A percentile compares a stretch with the other conserved stretches of the same genome.
These are phyloP conservation scores for Phanerochaete carnosa DNA, from an alignment of 768 basidiomycete species.

Conservation along the genomic window DNA sequence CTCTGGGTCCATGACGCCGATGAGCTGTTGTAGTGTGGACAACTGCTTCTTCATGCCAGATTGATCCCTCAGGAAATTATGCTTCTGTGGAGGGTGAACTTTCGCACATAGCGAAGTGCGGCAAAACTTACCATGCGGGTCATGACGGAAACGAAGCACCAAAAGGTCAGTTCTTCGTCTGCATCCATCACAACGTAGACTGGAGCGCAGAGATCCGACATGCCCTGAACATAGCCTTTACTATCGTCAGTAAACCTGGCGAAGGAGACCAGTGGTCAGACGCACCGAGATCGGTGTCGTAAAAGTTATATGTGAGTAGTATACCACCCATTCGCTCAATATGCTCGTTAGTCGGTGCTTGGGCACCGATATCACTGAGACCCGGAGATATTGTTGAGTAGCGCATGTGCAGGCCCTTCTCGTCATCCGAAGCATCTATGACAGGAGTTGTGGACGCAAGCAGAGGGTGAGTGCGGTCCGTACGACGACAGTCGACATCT, in stretches of 20 bases:
- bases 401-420: constrained; percentile 52
- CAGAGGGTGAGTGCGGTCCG: constrained; percentile 90
- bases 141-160: constrained; percentile 97
- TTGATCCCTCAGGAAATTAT: constrained; percentile 94
- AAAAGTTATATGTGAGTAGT: constrained; percentile 88
- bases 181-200: constrained; percentile 88
- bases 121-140: constrained; percentile 74
- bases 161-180: constrained; percentile 90
- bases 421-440: constrained; percentile 48
- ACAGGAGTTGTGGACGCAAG: constrained; percentile 48
- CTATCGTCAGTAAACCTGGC: neutral
- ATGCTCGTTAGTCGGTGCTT: constrained; percentile 87
- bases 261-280: constrained; percentile 12
- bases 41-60: constrained; percentile 97
- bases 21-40: constrained; percentile 83
- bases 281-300: constrained; percentile 83
- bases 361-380: constrained; percentile 73
- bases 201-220: constrained; percentile 95
- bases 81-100: constrained; percentile 52
- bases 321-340: constrained; percentile 85
- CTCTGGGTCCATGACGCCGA: constrained; percentile 93
- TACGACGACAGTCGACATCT: constrained; percentile 95
- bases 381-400: constrained; percentile 77
- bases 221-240: constrained; percentile 94
- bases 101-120: neutral